Evolutionary conservation across 805 yeast species (phyloP), one percentile per base, ranked within the genome.

Genomic region (Starmera caribaea): DNA sequence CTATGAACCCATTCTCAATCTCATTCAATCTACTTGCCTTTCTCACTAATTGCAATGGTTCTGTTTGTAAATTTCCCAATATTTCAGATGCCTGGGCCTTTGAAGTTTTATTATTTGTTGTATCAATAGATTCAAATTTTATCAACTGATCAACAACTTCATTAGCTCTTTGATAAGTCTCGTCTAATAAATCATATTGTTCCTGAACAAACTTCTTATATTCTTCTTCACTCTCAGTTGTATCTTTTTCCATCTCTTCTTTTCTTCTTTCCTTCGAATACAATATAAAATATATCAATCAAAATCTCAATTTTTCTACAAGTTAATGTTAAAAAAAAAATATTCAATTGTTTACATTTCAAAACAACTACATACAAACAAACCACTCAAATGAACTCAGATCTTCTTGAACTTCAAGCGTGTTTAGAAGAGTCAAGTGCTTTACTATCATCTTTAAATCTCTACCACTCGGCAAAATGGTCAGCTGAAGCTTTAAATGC

Each of bases 391-490:
- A 21, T 21, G 26, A 21, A 21, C 8, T 21, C 26, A 21, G 8
- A 21, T 21, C 26, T 21, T 7, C 8, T 21, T 4, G 34, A 32
- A 32, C 16, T 32, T 21, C 12, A n/a, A 10, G 34, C 21, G 14
- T 12, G 12, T 9, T 32, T 73, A 26, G 53, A 69, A 16, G 57
- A 54, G 32, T 70, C 82, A 2, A 61, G 68, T 5, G 45, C 47
- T 21, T 62, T 65, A 4, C 63, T 86, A 15, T 57, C 75, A 1
- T 71, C 73, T 29, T 63, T 85, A 43, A 76, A 82, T 42, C 65
- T 87, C 11, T 69, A 70, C 50, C 78, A 76, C 38, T 79, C 88
- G 0, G 76, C 95, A 4, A 85, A 85, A 63, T 88, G 95, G 95
- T 69, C 79, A 1, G 79, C 86, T 3, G 96, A 87, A 51, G 95